Conservation (phyloP, 2,329 filamentous ascomycete species). For the Chlorencoelia australis region DNA sequence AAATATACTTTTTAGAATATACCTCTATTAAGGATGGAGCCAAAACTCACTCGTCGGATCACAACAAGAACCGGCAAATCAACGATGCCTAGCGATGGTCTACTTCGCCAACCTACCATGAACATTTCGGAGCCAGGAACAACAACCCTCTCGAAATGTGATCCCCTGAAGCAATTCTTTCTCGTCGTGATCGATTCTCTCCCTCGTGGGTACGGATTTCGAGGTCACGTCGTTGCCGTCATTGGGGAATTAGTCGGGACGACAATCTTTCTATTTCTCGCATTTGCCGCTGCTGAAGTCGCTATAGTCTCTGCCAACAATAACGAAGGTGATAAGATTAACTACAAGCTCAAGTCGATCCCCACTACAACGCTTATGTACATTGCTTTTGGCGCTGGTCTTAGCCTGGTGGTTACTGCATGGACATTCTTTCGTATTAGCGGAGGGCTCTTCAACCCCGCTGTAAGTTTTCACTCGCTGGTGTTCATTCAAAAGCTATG, state of each 20-base stretch:
- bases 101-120: conserved; percentile 10
- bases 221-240: conserved; percentile 37
- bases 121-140: conserved; percentile 10
- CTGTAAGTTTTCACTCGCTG: conserved; percentile 26
- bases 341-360: conserved; percentile 4
- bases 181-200: conserved; percentile 12
- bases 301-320: conserved; percentile 22
- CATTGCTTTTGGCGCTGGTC: conserved; percentile 15
- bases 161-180: conserved; percentile 16
- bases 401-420: conserved; percentile 35
- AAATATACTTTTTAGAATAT: no score
- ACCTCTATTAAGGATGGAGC: no score
- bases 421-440: conserved; percentile 44
- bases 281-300: conserved; percentile 21
- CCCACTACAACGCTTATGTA: conserved; percentile 24
- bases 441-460: conserved; percentile 41
- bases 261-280: conserved; percentile 28
- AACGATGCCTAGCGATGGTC: no score
- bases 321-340: conserved; percentile 5
- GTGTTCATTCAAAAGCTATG: no score
- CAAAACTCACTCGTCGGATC: no score
- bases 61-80: no score
- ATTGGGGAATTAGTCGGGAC: conserved; percentile 43
- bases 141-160: conserved; percentile 11
- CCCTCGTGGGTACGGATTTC: conserved; percentile 9